Conservation (phyloP, 805 yeast genomes). For the Tetrapisispora iriomotensis region DNA sequence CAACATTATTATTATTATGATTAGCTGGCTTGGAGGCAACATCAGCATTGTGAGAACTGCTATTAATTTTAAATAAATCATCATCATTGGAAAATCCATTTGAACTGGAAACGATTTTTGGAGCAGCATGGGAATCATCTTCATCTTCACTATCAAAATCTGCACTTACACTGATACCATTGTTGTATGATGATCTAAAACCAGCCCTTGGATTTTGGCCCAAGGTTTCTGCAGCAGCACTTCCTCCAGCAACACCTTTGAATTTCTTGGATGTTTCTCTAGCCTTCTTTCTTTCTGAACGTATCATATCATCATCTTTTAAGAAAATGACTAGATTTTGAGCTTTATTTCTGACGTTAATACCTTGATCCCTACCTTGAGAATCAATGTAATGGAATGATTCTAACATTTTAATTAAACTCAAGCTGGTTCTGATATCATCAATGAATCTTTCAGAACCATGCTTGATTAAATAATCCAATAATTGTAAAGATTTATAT, state of each 20-base stretch:
- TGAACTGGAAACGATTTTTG: constrained; percentile 53
- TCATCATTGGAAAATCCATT: constrained; percentile 17
- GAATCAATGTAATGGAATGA: constrained; percentile 90
- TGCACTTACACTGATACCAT: constrained; percentile 30
- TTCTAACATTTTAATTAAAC: constrained; percentile 76
- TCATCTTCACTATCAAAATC: constrained; percentile 39
- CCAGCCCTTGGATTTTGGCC: constrained; percentile 25
- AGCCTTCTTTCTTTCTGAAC: constrained; percentile 86
- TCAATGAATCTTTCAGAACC: constrained; percentile 95
- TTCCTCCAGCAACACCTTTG: constrained; percentile 67
- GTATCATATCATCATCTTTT: constrained; percentile 63
- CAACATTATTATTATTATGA: constrained; percentile 6
- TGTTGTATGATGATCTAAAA: constrained; percentile 12
- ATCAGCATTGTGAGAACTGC: not conserved
- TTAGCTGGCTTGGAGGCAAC: constrained; percentile 29
- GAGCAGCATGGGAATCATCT: constrained; percentile 56
- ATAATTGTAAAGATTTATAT: constrained; percentile 83
- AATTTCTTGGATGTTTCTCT: constrained; percentile 75
- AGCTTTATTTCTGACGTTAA: constrained; percentile 86
- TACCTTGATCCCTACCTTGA: constrained; percentile 92
- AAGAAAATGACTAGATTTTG: constrained; percentile 62
- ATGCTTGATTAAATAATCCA: constrained; percentile 83
- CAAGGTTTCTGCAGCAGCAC: constrained; percentile 25
- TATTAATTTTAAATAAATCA: constrained; percentile 2
- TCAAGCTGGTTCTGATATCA: constrained; percentile 77